These are phyloP conservation scores for Setaria italica DNA, from an alignment of 202 grass and related monocot genomes.

Conservation along the genomic window DNA sequence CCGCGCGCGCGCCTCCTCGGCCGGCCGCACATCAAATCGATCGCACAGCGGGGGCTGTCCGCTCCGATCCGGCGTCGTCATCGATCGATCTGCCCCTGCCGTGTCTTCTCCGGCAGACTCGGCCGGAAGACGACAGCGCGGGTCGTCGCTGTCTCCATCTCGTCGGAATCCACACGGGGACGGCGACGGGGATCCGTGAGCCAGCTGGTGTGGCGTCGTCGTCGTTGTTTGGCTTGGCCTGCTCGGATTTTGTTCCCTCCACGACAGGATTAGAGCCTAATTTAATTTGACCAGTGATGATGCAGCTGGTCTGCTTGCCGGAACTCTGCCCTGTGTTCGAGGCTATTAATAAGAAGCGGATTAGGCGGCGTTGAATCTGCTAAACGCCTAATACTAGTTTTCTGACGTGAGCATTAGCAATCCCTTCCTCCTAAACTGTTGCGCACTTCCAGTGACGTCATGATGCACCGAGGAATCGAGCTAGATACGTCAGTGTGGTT, in stretches of 20 bases:
- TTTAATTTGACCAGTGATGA: background rate
- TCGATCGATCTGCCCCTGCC: conserved; percentile 23
- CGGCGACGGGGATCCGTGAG: background rate
- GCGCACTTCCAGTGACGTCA: background rate
- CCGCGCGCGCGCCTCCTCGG: background rate
- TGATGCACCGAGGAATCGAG: background rate
- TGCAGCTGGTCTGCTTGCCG: background rate
- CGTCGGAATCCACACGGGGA: background rate
- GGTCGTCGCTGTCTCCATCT: background rate
- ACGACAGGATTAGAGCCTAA: conserved; percentile 21
- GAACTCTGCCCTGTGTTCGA: conserved; percentile 3
- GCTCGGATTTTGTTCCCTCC: background rate
- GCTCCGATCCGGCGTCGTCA: background rate
- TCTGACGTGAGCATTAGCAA: background rate
- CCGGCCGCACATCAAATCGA: background rate
- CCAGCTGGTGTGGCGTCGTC: conserved; percentile 5
- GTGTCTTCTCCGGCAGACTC: conserved; percentile 42
- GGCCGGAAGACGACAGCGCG: background rate
- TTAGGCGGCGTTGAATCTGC: background rate
- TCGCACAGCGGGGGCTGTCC: background rate
- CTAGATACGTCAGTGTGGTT: background rate
- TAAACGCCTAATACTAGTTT: background rate
- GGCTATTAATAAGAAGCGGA: conserved; percentile 4
- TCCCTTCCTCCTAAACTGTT: background rate
- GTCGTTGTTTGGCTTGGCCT: background rate